phyloP scores from a whole-genome alignment of 768 basidiomycete genomes.

The Leccinellum luteum region DNA sequence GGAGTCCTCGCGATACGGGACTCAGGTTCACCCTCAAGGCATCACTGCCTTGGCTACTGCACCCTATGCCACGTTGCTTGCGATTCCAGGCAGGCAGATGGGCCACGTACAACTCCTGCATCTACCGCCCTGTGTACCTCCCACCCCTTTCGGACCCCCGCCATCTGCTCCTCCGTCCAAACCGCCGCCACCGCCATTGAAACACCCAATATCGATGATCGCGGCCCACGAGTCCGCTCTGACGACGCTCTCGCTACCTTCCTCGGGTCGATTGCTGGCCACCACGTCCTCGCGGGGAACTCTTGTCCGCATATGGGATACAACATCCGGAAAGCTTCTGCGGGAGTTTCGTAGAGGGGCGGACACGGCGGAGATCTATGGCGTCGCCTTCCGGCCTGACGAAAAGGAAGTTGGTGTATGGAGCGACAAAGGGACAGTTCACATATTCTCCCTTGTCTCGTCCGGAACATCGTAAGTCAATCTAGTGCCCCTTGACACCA shows the following conservation, averaged over 20 bases:
- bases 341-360: constrained; percentile 82
- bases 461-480: constrained; percentile 63
- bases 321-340: constrained; percentile 65
- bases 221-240: constrained; percentile 80
- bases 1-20: background rate
- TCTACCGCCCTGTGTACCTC: constrained; percentile 73
- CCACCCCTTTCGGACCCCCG: constrained; percentile 55
- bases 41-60: constrained; percentile 79
- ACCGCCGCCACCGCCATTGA: constrained; percentile 54
- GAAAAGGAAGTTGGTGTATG: constrained; percentile 87
- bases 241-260: constrained; percentile 72
- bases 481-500: background rate
- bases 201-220: constrained; percentile 75
- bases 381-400: constrained; percentile 82
- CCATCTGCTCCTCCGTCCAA: constrained; percentile 49
- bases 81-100: constrained; percentile 79
- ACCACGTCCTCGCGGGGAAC: constrained; percentile 85
- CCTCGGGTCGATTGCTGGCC: constrained; percentile 76
- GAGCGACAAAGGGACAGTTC: constrained; percentile 95
- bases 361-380: constrained; percentile 90
- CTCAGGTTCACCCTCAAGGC: constrained; percentile 43
- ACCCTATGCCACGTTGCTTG: constrained; percentile 75
- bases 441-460: constrained; percentile 74
- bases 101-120: constrained; percentile 89
- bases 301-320: constrained; percentile 84